phyloP scores from a whole-genome alignment of 1,284 basidiomycete genomes.

The Cryptococcus sp. region DNA sequence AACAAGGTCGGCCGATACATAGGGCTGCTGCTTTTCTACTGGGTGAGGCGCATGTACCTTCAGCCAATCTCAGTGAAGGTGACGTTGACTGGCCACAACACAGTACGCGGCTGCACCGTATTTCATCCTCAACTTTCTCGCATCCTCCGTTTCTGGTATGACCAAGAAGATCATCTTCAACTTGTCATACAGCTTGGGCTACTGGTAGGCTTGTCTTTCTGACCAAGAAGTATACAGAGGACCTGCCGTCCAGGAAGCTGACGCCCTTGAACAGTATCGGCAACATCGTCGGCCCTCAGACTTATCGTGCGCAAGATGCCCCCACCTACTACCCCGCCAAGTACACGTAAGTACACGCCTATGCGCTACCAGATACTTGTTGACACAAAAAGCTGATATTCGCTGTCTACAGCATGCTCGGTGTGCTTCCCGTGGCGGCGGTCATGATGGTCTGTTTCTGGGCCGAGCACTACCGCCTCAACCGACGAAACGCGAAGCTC shows the following conservation, averaged over 20 bases:
- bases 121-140: slow-evolving; percentile 11
- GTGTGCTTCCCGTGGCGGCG: slow-evolving; percentile 31
- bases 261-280: background rate
- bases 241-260: background rate
- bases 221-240: slow-evolving; percentile 10
- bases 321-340: slow-evolving; percentile 35
- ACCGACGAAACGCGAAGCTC: slow-evolving; percentile 20
- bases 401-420: slow-evolving; percentile 25
- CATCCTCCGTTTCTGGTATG: slow-evolving; percentile 6
- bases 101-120: background rate
- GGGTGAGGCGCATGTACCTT: too few relatives aligned
- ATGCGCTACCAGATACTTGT: too few relatives aligned
- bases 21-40: too few relatives aligned
- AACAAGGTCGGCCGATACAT: too few relatives aligned
- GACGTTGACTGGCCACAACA: slow-evolving; percentile 8
- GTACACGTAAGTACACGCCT: background rate
- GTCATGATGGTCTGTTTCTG: slow-evolving; percentile 19
- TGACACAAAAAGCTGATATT: too few relatives aligned
- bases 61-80: background rate
- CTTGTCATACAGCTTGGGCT: slow-evolving; percentile 10
- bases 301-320: slow-evolving; percentile 25
- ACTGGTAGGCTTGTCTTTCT: slow-evolving; percentile 24
- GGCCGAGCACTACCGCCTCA: slow-evolving; percentile 29
- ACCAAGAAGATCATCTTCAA: slow-evolving; percentile 18
- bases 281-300: slow-evolving; percentile 26